Evolutionary conservation across 176 grass and related monocot species (phyloP), one percentile per base, ranked within the genome.

Genomic region (Musa acuminata): DNA sequence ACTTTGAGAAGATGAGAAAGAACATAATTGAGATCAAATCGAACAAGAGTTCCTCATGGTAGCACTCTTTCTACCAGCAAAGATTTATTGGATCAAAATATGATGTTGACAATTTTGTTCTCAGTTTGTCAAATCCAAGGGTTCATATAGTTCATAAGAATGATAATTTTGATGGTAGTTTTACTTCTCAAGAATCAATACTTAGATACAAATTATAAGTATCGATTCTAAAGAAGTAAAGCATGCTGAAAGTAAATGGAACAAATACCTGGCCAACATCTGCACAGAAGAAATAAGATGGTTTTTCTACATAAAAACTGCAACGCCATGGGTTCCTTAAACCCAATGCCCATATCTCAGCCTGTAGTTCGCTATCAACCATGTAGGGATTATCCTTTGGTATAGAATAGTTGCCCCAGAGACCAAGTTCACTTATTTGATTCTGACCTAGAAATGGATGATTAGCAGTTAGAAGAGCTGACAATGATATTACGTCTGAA

Each of bases 281-380:
- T 69, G 86, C 90, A 77, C 90, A 99, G 79, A 88, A 94, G 80
- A 99, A 99, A 78, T 99, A 94, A 58, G 95, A 87, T 85, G 95
- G 86, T 66, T 73, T 88, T 11, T 86, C 52, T 1, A 81, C 76
- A 78, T 99, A 90, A 73, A 99, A 99, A 75, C 90, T 94, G 79
- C 95, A 99, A 74, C 86, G 86, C 95, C 95, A 99, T 1, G 95
- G 90, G 71, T 99, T 99, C 79, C 95, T 89, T 72, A 99, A 77
- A 80, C 90, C 90, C 53, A 90, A 73, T 20, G 95, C 90, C 88
- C 90, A 99, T 75, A 99, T 91, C 80, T 94, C 95, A 52, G 69
- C 82, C 76, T 72, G 55, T 55, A 99, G 64, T 60, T 52, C 84
- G 19, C 58, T 84, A 75, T 86, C 88, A 20, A 86, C 82, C 9